Evolutionary conservation across 2,329 filamentous ascomycete species (phyloP).

Genomic region (Parastagonospora avenae): DNA sequence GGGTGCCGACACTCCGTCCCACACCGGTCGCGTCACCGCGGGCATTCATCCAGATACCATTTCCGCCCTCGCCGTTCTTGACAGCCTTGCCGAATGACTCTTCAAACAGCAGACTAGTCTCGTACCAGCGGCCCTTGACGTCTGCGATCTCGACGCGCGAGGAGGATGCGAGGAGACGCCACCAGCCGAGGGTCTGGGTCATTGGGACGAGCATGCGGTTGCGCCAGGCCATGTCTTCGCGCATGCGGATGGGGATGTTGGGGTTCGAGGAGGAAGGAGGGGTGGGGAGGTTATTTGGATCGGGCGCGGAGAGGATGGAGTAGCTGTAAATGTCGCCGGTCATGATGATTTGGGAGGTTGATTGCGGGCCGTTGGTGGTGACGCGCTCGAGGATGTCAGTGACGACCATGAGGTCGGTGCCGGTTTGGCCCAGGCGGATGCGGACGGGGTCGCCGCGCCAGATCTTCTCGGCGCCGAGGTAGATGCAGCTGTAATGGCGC

Average conservation of each 20-base stretch:
- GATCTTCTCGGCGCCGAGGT: constrained; percentile 63
- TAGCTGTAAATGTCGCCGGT: constrained; percentile 61
- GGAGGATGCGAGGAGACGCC: constrained; percentile 48
- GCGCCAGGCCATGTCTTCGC: constrained; percentile 57
- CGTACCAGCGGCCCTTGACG: constrained; percentile 66
- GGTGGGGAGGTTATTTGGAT: constrained; percentile 39
- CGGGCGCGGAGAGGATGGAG: constrained; percentile 37
- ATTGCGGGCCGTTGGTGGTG: constrained; percentile 14
- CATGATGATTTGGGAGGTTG: constrained; percentile 46
- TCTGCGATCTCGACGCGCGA: constrained; percentile 51
- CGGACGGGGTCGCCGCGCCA: constrained; percentile 65
- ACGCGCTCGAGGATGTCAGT: constrained; percentile 51
- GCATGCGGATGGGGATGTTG: constrained; percentile 57
- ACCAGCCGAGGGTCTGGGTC: constrained; percentile 47
- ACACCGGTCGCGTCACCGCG: constrained; percentile 47
- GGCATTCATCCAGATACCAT: constrained; percentile 55
- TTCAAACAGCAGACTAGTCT: constrained; percentile 56
- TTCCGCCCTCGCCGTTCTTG: constrained; percentile 48
- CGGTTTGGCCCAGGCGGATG: constrained; percentile 49
- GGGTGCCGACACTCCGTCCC: constrained; percentile 31
- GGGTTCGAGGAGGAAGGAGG: constrained; percentile 44
- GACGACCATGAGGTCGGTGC: constrained; percentile 57
- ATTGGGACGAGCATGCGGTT: constrained; percentile 51
- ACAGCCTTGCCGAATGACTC: constrained; percentile 39
- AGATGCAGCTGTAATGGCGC: constrained; percentile 59